These are phyloP conservation scores for Nicotiana rustica DNA, from an alignment of 305 asterid species.

Conservation along the genomic window DNA sequence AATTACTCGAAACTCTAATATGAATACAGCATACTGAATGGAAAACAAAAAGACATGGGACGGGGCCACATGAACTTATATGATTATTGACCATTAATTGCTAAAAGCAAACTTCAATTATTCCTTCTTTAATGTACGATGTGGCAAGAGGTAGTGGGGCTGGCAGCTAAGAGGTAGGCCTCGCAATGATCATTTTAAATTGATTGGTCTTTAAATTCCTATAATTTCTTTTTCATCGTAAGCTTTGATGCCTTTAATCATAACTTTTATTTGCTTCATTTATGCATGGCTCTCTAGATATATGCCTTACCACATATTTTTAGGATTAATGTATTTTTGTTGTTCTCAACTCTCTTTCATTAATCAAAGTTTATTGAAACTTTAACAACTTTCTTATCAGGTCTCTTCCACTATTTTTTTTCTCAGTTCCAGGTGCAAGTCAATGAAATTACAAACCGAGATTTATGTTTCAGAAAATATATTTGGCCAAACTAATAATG, in stretches of 20 bases:
- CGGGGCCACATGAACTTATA: background rate
- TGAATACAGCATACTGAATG: rapidly evolving
- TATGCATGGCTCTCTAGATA: background rate
- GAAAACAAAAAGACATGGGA: background rate
- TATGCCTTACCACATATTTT: too few relatives aligned
- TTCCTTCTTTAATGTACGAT: background rate
- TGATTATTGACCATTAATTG: background rate
- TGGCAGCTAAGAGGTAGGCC: background rate
- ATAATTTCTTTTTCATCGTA: background rate
- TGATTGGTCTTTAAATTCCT: background rate
- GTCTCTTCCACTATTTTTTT: too few relatives aligned
- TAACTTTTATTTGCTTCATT: background rate
- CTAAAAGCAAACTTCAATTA: background rate
- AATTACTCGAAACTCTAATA: rapidly evolving
- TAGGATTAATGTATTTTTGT: too few relatives aligned
- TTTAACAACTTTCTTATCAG: too few relatives aligned
- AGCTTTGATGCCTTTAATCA: slow-evolving; percentile 4
- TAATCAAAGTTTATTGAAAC: too few relatives aligned
- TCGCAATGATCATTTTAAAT: background rate
- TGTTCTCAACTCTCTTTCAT: too few relatives aligned
- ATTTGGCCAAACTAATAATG: too few relatives aligned
- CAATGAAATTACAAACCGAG: too few relatives aligned
- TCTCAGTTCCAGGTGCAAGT: too few relatives aligned
- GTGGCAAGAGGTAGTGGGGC: slow-evolving; percentile 8
- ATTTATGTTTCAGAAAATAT: too few relatives aligned